These are phyloP conservation scores for Chrysochromulina parva DNA, from an alignment of 78 protist species.

Conservation along the genomic window DNA sequence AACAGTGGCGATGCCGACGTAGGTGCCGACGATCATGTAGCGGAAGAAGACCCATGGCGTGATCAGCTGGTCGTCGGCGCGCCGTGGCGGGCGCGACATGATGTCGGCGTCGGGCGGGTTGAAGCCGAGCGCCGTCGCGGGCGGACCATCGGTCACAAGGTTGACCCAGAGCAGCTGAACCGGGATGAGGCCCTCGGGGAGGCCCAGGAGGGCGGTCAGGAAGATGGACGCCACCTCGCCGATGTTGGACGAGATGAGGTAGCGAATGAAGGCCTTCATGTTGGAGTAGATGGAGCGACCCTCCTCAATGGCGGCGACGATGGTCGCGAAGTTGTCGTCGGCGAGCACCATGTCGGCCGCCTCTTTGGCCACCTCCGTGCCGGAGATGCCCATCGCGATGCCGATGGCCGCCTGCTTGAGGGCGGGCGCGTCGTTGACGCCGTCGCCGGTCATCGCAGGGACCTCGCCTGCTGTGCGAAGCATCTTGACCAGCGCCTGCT, in stretches of 20 bases:
- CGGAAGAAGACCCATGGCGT: conserved; percentile 57
- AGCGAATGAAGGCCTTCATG: conserved; percentile 78
- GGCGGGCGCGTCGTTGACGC: conserved; percentile 97
- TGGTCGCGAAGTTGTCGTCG: conserved; percentile 98
- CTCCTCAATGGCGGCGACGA: conserved; percentile 89
- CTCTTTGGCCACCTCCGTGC: conserved; percentile 93
- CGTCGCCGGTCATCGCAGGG: conserved; percentile 90
- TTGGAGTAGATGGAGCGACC: conserved; percentile 83
- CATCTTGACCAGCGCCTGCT: conserved; percentile 62
- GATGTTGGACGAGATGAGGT: conserved; percentile 79
- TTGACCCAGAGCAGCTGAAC: conserved; percentile 86
- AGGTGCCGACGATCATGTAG: conserved; percentile 64
- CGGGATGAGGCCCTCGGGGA: conserved; percentile 70
- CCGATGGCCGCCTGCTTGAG: conserved; percentile 88
- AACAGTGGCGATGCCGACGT: conserved; percentile 66
- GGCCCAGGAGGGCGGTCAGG: conserved; percentile 58
- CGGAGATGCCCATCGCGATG: conserved; percentile 96
- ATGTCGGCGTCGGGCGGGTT: conserved; percentile 61
- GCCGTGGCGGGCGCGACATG: conserved; percentile 64
- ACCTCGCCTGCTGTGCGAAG: conserved; percentile 53
- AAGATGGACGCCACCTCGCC: conserved; percentile 73
- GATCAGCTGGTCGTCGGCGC: conserved; percentile 27
- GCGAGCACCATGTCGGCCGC: conserved; percentile 90
- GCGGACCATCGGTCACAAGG: conserved; percentile 81
- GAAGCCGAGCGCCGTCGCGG: conserved; percentile 81